These are phyloP conservation scores for Jacaranda copaia DNA, from an alignment of 257 asterid species.

Conservation along the genomic window DNA sequence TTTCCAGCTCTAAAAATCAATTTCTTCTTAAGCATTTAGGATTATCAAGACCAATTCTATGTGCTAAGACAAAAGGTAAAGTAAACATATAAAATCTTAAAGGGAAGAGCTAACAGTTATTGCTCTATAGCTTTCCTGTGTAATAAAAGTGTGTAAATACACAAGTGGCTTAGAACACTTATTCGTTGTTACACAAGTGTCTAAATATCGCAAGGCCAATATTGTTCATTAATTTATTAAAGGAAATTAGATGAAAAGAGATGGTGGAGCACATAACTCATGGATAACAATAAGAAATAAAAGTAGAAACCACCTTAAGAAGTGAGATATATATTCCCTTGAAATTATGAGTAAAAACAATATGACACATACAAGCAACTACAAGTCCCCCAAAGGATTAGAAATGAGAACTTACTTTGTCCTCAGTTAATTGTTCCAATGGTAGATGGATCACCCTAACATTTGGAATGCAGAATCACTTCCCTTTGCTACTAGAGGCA, in stretches of 20 bases:
- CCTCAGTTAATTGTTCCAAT: constrained; percentile 81
- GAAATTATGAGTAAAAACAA: not conserved
- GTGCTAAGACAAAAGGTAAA: too few relatives aligned
- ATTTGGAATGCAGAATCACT: constrained; percentile 97
- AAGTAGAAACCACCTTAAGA: not conserved
- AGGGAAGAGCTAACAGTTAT: too few relatives aligned
- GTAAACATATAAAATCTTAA: too few relatives aligned
- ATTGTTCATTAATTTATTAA: not conserved
- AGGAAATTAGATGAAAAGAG: not conserved
- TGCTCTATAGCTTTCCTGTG: not conserved
- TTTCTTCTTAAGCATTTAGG: too few relatives aligned
- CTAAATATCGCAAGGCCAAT: not conserved
- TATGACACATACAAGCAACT: not conserved
- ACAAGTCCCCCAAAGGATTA: not conserved
- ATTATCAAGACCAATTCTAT: too few relatives aligned
- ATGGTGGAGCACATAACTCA: not conserved
- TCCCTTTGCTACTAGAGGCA: constrained; percentile 89
- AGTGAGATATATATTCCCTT: not conserved
- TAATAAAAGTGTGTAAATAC: not conserved
- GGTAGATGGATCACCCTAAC: constrained; percentile 97
- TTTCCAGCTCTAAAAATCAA: too few relatives aligned
- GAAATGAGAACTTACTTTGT: constrained; percentile 54
- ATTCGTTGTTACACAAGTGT: not conserved
- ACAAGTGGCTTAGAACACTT: not conserved
- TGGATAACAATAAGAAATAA: not conserved